Evolutionary conservation across 805 yeast species (phyloP), one percentile per base, ranked within the genome.

Genomic region (Zygotorulaspora chibaensis): DNA sequence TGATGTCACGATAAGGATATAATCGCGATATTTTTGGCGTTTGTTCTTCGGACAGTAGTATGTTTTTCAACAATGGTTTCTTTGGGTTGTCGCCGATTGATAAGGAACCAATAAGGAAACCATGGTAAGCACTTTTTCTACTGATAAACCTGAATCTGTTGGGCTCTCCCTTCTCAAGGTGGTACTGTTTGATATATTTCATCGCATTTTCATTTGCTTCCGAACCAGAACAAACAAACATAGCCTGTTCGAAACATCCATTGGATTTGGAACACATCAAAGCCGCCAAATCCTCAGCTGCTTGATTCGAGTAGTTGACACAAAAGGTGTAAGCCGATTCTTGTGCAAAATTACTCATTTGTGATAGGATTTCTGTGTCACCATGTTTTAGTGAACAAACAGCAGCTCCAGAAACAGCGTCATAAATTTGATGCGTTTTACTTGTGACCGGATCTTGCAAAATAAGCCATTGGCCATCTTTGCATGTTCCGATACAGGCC

Each of bases 141-240:
- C 69, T 57, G 45, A 73, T 69, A 46, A 66, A 68, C 36, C 67
- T 64, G 52, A 50, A 53, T 53, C 74, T 66, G 38, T 63, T 56
- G 2, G 61, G 48, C 44, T 70, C 69, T 29, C 71, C 71, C n/a
- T 51, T 61, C 54, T 72, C 76, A 27, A 63, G 49, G 49, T 61
- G 66, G 49, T 71, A 71, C 54, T 71, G 75, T 45, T 59, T 60
- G 17, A 76, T 75, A 49, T 79, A 74, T 61, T 78, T 79, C 57
- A 79, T 54, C 5, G 81, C 81, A 26, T 79, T 80, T 56, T 79
- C 84, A 56, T 78, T 79, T 17, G 82, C 78, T 62, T 79, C 84
- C 15, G 82, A 68, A 8, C 86, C 86, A 3, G 81, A 74, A 50
- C 79, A 76, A 46, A 74, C 70, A 57, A 81, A 67, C 35, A 66